Base-by-base conservation (phyloP, 805 yeast genomes). In the Candida oleophila region DNA sequence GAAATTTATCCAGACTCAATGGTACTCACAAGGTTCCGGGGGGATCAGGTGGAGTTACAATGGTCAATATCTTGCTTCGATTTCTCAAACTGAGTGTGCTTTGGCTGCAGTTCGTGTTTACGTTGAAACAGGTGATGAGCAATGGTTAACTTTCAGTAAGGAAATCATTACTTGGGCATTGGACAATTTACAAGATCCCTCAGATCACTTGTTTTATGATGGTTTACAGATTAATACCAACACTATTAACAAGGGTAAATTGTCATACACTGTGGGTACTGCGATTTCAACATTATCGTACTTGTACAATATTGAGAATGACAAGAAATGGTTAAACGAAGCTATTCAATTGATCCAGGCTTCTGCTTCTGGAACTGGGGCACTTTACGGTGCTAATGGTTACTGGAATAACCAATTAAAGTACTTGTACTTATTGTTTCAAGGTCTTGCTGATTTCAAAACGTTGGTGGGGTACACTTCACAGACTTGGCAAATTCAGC, bases 41-140 rank as follows among this genome's bases (percentile, higher is more conserved):
- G 67, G 67, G 5, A 59, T 64, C 2, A 48, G 44, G 16, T 64
- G 68, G 68, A 45, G 53, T 16, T 54, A 54, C 36, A 44, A 54
- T 3, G 47, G 44, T 9, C 49, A 47, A n/a, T 64, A 64, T 39
- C 49, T 61, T 20, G 64, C 68, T 8, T 60, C 68, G 14, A 64
- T 64, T 34, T 61, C 67, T 4, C 59, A 64, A 7, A 52, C 55
- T 12, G 68, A 64, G 47, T 59, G 61, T 1, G 66, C 64, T 3
- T 52, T 64, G 28, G 64, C 65, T 8, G 64, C 67, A 3, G 49
- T 57, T 11, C 48, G 52, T 38, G 35, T 62, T 4, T 59, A 56
- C 45, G 51, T 47, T 34, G 34, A 50, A 18, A 54, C 50, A n/a
- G 32, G 49, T 2, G 55, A 60, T 36, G 22, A 33, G 3, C 43